Conservation (phyloP, 495 filamentous ascomycete genomes). For the Penicillium bialowiezense region DNA sequence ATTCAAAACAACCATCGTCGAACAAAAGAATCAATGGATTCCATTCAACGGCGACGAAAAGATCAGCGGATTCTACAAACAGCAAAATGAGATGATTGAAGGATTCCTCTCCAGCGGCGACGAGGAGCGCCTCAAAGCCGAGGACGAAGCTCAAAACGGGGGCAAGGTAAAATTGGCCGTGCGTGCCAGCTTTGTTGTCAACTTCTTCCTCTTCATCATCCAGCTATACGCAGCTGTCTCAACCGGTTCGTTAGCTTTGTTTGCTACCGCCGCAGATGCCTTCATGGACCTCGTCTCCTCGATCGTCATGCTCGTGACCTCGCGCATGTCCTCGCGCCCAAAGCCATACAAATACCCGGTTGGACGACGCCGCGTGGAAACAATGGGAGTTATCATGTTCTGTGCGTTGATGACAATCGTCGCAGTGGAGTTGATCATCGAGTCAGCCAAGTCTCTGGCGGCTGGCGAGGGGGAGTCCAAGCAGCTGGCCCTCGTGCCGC, state of each 20-base stretch:
- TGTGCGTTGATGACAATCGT: conserved; percentile 58
- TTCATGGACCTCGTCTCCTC: conserved; percentile 61
- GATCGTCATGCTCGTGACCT: conserved; percentile 53
- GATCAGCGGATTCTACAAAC: conserved; percentile 41
- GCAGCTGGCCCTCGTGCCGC: conserved; percentile 45
- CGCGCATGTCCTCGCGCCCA: conserved; percentile 46
- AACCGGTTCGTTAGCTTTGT: conserved; percentile 54
- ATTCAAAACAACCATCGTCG: conserved; percentile 9
- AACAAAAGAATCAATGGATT: conserved; percentile 9
- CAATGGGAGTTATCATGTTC: conserved; percentile 57
- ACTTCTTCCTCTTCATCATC: conserved; percentile 55
- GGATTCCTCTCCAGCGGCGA: conserved; percentile 51
- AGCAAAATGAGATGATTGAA: conserved; percentile 55
- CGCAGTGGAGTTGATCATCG: conserved; percentile 50
- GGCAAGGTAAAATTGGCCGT: conserved; percentile 57
- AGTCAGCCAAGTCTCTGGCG: conserved; percentile 46
- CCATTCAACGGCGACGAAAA: conserved; percentile 5
- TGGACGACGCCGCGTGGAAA: conserved; percentile 53
- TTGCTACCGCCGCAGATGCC: conserved; percentile 56
- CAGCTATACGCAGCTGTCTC: conserved; percentile 57
- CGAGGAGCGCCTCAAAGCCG: conserved; percentile 46
- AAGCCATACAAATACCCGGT: conserved; percentile 58
- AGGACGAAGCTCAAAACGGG: conserved; percentile 46
- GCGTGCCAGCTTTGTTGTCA: conserved; percentile 50
- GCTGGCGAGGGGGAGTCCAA: conserved; percentile 34